phyloP scores from a whole-genome alignment of 2,329 filamentous ascomycete genomes.

The Trichothecium roseum region DNA sequence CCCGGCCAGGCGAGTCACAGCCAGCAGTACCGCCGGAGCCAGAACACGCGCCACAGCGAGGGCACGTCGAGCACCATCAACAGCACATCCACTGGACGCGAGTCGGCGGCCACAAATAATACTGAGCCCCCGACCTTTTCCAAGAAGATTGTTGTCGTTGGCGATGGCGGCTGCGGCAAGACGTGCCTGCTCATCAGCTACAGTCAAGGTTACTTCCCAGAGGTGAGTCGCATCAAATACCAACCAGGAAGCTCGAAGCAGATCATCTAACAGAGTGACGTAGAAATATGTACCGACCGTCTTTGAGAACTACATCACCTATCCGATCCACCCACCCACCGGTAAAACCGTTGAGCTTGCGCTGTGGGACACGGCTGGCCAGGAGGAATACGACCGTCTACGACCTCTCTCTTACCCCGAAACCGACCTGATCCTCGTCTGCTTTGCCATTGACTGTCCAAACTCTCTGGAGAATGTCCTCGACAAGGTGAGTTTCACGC shows the following conservation, averaged over 20 bases:
- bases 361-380: conserved; percentile 95
- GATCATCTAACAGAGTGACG: neutral
- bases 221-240: conserved; percentile 51
- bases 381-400: conserved; percentile 96
- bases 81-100: conserved; percentile 63
- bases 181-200: conserved; percentile 98
- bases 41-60: conserved; percentile 65
- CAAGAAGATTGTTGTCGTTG: conserved; percentile 98
- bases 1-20: conserved; percentile 24
- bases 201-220: conserved; percentile 96
- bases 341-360: conserved; percentile 95
- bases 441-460: conserved; percentile 97
- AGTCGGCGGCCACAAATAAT: conserved; percentile 73
- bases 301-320: conserved; percentile 99
- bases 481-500: conserved; percentile 65
- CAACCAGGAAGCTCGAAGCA: neutral
- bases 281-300: conserved; percentile 99
- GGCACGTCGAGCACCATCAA: conserved; percentile 81
- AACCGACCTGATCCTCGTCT: conserved; percentile 95
- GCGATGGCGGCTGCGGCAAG: conserved; percentile 96
- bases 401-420: conserved; percentile 95
- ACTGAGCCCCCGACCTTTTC: conserved; percentile 90
- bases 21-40: conserved; percentile 30
- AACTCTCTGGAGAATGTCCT: conserved; percentile 97
- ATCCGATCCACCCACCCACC: conserved; percentile 75